Conservation (phyloP, 805 yeast species). For the Huiozyma naganishii region DNA sequence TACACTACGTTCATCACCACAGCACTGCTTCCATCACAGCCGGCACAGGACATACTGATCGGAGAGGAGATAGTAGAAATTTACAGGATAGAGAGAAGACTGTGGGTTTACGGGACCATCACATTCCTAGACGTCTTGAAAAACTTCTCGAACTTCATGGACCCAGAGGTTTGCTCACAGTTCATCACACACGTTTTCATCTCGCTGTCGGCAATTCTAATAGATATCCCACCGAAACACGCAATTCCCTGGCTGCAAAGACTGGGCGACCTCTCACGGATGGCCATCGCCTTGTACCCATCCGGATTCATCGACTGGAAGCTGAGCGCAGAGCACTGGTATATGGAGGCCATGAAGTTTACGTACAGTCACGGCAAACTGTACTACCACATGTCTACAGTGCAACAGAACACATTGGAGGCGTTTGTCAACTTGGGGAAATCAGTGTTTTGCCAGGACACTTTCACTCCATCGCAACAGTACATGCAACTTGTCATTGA, state of each 20-base stretch:
- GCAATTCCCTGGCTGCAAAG: constrained; percentile 62
- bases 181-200: constrained; percentile 65
- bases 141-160: constrained; percentile 62
- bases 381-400: constrained; percentile 81
- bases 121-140: constrained; percentile 69
- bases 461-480: constrained; percentile 74
- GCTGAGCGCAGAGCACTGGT: constrained; percentile 75
- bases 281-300: constrained; percentile 79
- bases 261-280: constrained; percentile 73
- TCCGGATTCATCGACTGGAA: constrained; percentile 82
- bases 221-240: constrained; percentile 28
- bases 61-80: constrained; percentile 70
- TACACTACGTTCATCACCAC: constrained; percentile 64
- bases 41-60: constrained; percentile 29
- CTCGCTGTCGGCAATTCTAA: constrained; percentile 32
- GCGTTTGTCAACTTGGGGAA: constrained; percentile 74
- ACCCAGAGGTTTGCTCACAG: constrained; percentile 69
- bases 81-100: constrained; percentile 65
- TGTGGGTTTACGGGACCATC: constrained; percentile 82
- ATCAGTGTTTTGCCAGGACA: constrained; percentile 68
- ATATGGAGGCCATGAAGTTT: constrained; percentile 57
- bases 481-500: constrained; percentile 70
- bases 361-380: constrained; percentile 78
- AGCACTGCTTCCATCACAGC: constrained; percentile 61
- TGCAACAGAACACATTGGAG: constrained; percentile 58